Evolutionary conservation across 805 yeast species (phyloP).

Genomic region (Isabelozyma pseudorhagii): DNA sequence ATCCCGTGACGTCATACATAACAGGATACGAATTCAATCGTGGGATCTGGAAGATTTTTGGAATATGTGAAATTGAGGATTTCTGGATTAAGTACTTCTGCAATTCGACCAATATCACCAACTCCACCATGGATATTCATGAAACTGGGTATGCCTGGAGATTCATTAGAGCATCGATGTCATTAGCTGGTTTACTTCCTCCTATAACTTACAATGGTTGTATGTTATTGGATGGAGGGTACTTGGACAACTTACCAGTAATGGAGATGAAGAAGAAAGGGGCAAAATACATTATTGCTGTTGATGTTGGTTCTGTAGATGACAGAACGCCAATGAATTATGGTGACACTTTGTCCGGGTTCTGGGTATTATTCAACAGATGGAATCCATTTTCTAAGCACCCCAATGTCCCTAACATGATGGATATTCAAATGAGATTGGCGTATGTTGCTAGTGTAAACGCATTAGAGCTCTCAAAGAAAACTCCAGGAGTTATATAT

Average conservation of each 20-base stretch:
- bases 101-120: slow-evolving; percentile 92
- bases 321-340: slow-evolving; percentile 86
- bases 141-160: slow-evolving; percentile 94
- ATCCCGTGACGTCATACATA: slow-evolving; percentile 91
- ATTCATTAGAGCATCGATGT: slow-evolving; percentile 93
- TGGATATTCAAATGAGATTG: slow-evolving; percentile 88
- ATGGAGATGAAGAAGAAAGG: slow-evolving; percentile 88
- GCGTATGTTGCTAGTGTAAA: slow-evolving; percentile 95
- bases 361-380: slow-evolving; percentile 84
- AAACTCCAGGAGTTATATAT: slow-evolving; percentile 79
- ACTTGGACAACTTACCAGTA: slow-evolving; percentile 90
- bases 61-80: slow-evolving; percentile 89
- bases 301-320: slow-evolving; percentile 94
- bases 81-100: slow-evolving; percentile 89
- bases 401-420: slow-evolving; percentile 90
- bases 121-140: slow-evolving; percentile 93
- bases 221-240: slow-evolving; percentile 95
- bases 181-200: slow-evolving; percentile 90
- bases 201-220: slow-evolving; percentile 85
- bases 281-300: slow-evolving; percentile 82
- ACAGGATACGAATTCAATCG: slow-evolving; percentile 97
- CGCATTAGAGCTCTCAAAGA: slow-evolving; percentile 85
- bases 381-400: slow-evolving; percentile 86
- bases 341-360: slow-evolving; percentile 90
- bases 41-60: slow-evolving; percentile 96